Evolutionary conservation across 345 rosid species (phyloP).

Genomic region (Gynandropsis gynandra): DNA sequence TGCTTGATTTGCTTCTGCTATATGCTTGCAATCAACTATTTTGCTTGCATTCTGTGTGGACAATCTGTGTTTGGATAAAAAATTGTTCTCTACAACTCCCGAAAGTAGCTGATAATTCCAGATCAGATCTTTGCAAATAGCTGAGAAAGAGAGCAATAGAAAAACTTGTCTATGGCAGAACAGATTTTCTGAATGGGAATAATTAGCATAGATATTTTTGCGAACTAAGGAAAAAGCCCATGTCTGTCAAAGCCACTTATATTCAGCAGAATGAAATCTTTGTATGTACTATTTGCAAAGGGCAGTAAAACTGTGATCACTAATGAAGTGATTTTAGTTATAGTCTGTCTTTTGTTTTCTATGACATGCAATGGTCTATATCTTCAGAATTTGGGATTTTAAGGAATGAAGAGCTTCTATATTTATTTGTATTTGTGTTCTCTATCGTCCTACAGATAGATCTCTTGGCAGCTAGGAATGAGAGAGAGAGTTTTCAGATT

Average conservation of each 20-base stretch:
- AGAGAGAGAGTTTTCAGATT: conserved; percentile 91
- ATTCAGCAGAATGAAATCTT: not conserved
- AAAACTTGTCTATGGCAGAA: not conserved
- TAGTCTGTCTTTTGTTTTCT: not conserved
- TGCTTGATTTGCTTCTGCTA: not conserved
- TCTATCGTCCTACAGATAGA: conserved; percentile 44
- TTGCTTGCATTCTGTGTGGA: not conserved
- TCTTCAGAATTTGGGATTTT: too few species aligned
- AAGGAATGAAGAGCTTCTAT: too few species aligned
- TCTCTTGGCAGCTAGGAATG: conserved; percentile 95
- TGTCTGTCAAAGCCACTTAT: not conserved
- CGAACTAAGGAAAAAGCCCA: too few species aligned
- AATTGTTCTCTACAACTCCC: not conserved
- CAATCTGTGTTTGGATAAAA: not conserved
- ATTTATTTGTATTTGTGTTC: conserved; percentile 6
- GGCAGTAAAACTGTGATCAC: not conserved
- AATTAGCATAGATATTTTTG: conserved; percentile 5
- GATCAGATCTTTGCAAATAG: not conserved
- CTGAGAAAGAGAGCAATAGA: not conserved
- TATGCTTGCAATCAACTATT: conserved; percentile 9
- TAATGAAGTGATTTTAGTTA: not conserved
- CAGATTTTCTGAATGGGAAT: not conserved
- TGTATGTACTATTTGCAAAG: not conserved
- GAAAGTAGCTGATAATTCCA: not conserved
- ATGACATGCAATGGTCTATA: too few species aligned